These are phyloP conservation scores for Tulasnella sp. DNA, from an alignment of 768 basidiomycete genomes.

Conservation along the genomic window DNA sequence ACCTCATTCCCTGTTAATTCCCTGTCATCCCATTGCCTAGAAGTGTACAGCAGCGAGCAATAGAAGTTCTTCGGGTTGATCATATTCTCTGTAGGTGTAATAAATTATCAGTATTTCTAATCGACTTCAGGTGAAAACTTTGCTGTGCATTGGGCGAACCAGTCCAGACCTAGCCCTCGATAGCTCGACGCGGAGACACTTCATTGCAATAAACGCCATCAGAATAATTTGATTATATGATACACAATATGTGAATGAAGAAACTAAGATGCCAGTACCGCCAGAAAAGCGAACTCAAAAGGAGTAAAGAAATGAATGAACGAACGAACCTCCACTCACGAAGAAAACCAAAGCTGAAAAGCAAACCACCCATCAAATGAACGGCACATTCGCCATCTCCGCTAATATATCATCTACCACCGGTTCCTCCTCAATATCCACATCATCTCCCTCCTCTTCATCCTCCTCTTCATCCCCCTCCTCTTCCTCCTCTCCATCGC, in stretches of 20 bases:
- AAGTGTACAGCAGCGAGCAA: too few species aligned
- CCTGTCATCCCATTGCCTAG: too few species aligned
- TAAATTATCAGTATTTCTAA: too few species aligned
- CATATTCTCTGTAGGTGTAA: too few species aligned
- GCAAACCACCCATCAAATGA: slow-evolving; percentile 31
- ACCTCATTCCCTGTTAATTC: too few species aligned
- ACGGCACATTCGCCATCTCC: slow-evolving; percentile 77
- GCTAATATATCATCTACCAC: slow-evolving; percentile 74
- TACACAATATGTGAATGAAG: neutral
- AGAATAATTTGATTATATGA: neutral
- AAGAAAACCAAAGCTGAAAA: neutral
- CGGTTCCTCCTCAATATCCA: slow-evolving; percentile 60
- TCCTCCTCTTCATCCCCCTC: slow-evolving; percentile 52
- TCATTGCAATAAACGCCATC: too few species aligned
- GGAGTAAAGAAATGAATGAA: neutral
- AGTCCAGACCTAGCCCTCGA: too few species aligned
- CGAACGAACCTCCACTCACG: neutral
- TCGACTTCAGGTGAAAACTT: too few species aligned
- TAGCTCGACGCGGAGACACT: too few species aligned
- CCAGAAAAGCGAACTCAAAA: neutral
- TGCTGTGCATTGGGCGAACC: too few species aligned
- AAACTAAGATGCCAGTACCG: neutral
- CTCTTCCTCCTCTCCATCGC: slow-evolving; percentile 39
- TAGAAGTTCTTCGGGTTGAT: too few species aligned
- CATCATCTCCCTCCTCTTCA: slow-evolving; percentile 27